These are phyloP conservation scores for Phlegmacium glaucopus DNA, from an alignment of 768 basidiomycete genomes.

Conservation along the genomic window DNA sequence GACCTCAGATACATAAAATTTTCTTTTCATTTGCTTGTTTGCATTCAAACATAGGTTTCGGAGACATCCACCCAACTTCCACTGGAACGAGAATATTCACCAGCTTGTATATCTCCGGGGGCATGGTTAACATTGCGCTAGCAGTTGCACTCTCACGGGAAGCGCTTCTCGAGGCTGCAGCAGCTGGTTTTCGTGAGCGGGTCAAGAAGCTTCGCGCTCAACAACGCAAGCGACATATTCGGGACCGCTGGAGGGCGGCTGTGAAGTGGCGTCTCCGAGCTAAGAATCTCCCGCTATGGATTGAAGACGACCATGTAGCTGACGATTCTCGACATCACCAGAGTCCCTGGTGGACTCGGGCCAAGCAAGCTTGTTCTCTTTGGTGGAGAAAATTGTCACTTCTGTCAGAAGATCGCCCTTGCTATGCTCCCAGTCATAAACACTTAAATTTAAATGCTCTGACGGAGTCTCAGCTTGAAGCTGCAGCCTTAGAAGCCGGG, in stretches of 20 bases:
- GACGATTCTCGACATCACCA: constrained; percentile 1
- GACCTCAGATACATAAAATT: too few species aligned
- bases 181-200: constrained; percentile 60
- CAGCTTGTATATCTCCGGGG: constrained; percentile 53
- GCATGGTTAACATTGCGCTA: constrained; percentile 62
- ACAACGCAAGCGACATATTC: constrained; percentile 46
- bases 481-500: constrained; percentile 66
- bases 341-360: constrained; percentile 15
- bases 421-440: constrained; percentile 43
- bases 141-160: constrained; percentile 65
- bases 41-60: constrained; percentile 57
- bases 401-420: constrained; percentile 20
- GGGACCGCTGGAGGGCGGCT: constrained; percentile 55
- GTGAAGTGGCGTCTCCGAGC: constrained; percentile 62
- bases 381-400: constrained; percentile 11
- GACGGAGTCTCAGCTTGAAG: constrained; percentile 49
- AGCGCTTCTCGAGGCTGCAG: constrained; percentile 68
- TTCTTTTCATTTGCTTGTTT: neutral
- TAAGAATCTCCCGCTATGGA: constrained; percentile 49
- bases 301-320: constrained; percentile 23
- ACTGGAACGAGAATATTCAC: constrained; percentile 54
- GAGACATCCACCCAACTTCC: constrained; percentile 61
- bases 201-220: constrained; percentile 42
- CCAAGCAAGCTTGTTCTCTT: constrained; percentile 8
- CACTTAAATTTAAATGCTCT: constrained; percentile 65